A percentile compares a stretch with the other conserved stretches of the same genome.
Evolutionary conservation across 208 protist genomes (phyloP).

Genomic region (Phytomonas sp.): DNA sequence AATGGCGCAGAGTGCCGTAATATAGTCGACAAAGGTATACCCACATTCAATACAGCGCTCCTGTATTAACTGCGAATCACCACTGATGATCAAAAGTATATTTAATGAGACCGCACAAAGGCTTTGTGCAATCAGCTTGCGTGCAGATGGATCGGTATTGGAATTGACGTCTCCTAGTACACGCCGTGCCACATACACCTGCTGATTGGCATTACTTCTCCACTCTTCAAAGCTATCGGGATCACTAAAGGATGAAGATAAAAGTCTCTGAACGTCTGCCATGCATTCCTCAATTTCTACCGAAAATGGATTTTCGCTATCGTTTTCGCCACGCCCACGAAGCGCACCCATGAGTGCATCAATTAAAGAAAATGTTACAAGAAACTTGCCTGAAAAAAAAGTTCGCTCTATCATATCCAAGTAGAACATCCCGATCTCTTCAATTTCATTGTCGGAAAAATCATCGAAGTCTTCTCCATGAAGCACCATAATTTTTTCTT

Average conservation of each 20-base stretch:
- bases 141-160: neutral
- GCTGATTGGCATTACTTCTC: slow-evolving; percentile 36
- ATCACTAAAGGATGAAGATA: slow-evolving; percentile 22
- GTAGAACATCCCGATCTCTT: slow-evolving; percentile 32
- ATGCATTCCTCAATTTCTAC: slow-evolving; percentile 52
- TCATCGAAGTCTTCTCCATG: slow-evolving; percentile 5
- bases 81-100: slow-evolving; percentile 60
- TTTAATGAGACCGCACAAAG: slow-evolving; percentile 48
- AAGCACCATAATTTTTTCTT: slow-evolving; percentile 24
- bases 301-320: slow-evolving; percentile 22
- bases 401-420: slow-evolving; percentile 43
- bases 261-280: slow-evolving; percentile 49
- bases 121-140: slow-evolving; percentile 21
- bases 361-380: slow-evolving; percentile 40
- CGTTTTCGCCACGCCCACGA: slow-evolving; percentile 19
- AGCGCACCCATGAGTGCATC: slow-evolving; percentile 35
- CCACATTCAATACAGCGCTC: slow-evolving; percentile 34
- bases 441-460: slow-evolving; percentile 16
- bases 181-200: slow-evolving; percentile 41
- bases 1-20: slow-evolving; percentile 57
- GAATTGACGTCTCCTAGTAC: slow-evolving; percentile 17
- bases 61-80: slow-evolving; percentile 41
- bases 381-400: slow-evolving; percentile 55
- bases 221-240: slow-evolving; percentile 23
- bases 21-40: slow-evolving; percentile 49